phyloP scores from a whole-genome alignment of 2,329 filamentous ascomycete genomes.

The Metarhizium sp. region DNA sequence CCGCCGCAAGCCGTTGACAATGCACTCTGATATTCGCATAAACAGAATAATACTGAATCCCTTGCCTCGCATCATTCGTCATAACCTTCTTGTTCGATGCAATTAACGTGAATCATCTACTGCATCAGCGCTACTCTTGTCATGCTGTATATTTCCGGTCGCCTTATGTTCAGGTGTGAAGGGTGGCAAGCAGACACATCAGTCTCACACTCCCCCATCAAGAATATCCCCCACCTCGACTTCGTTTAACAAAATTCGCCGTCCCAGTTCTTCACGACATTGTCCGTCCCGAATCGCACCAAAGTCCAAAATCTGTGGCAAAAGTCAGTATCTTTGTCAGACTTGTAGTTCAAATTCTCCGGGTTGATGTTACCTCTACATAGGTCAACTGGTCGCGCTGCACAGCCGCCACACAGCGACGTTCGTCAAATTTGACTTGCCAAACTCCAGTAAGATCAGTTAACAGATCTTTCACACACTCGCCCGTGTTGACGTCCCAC shows the following conservation, averaged over 20 bases:
- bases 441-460: slow-evolving; percentile 94
- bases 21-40: neutral
- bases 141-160: slow-evolving; percentile 1
- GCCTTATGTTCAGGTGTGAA: neutral
- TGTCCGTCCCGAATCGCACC: slow-evolving; percentile 86
- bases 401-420: slow-evolving; percentile 90
- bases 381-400: slow-evolving; percentile 89
- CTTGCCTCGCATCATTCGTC: neutral
- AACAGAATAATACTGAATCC: neutral
- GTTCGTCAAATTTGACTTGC: slow-evolving; percentile 97
- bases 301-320: slow-evolving; percentile 81
- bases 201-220: slow-evolving; percentile 23
- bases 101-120: slow-evolving; percentile 1
- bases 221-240: slow-evolving; percentile 42
- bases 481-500: slow-evolving; percentile 91
- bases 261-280: slow-evolving; percentile 65
- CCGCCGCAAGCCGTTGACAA: neutral
- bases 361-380: slow-evolving; percentile 68
- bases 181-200: neutral
- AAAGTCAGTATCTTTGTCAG: neutral
- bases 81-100: neutral
- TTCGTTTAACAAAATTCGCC: slow-evolving; percentile 60
- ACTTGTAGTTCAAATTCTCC: neutral
- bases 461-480: slow-evolving; percentile 85
- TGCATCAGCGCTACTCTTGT: neutral